phyloP scores from a whole-genome alignment of 768 basidiomycete genomes.

The Piloderma croceum region DNA sequence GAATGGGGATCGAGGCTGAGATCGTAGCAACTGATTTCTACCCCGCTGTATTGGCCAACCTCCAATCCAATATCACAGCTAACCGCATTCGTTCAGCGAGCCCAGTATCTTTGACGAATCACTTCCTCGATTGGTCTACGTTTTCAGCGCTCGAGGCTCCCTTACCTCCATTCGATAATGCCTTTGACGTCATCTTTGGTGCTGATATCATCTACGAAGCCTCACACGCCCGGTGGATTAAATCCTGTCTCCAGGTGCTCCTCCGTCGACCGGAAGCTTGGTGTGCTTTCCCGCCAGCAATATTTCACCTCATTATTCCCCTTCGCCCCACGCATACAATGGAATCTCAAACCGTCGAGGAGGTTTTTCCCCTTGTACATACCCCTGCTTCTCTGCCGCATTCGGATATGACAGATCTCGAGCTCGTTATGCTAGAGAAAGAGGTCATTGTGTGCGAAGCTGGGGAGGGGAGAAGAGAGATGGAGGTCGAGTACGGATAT shows the following conservation, averaged over 20 bases:
- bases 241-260: constrained; percentile 48
- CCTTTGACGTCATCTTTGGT: constrained; percentile 69
- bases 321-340: constrained; percentile 55
- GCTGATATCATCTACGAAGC: constrained; percentile 79
- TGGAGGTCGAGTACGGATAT: constrained; percentile 58
- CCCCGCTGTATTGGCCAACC: constrained; percentile 66
- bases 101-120: neutral
- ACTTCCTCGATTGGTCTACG: constrained; percentile 57
- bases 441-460: constrained; percentile 54
- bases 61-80: constrained; percentile 49
- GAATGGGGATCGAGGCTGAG: constrained; percentile 14
- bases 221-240: constrained; percentile 65
- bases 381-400: no score
- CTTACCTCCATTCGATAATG: constrained; percentile 19
- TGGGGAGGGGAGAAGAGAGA: constrained; percentile 28
- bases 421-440: constrained; percentile 48
- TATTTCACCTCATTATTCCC: constrained; percentile 76
- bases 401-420: constrained; percentile 7
- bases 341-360: constrained; percentile 57
- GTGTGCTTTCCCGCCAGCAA: neutral
- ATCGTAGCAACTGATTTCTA: constrained; percentile 78
- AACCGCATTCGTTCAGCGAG: constrained; percentile 40
- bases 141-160: constrained; percentile 19
- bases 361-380: constrained; percentile 38
- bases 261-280: constrained; percentile 25